These are phyloP conservation scores for Emergomyces africanus DNA, from an alignment of 2,329 filamentous ascomycete genomes.

Conservation along the genomic window DNA sequence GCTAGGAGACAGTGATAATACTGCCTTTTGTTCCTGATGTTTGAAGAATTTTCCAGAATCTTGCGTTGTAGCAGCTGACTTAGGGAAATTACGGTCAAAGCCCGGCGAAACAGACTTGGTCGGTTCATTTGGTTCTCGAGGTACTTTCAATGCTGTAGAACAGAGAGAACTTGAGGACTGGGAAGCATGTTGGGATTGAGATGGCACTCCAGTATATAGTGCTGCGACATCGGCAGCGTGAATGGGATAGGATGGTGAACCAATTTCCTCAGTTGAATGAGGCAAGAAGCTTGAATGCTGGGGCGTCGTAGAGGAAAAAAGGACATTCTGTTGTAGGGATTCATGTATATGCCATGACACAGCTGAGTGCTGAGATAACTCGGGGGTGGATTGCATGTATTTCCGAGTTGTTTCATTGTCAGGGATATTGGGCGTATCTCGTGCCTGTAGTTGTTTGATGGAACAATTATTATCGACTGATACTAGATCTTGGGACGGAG, in stretches of 20 bases:
- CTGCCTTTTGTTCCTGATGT: not conserved
- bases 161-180: not conserved
- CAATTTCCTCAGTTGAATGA: not conserved
- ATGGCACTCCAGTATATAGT: not conserved
- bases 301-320: slow-evolving; percentile 3
- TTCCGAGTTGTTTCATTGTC: not conserved
- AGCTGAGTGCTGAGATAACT: not conserved
- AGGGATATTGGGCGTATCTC: slow-evolving; percentile 3
- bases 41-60: slow-evolving; percentile 5
- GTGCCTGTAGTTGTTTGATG: not conserved
- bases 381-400: not conserved
- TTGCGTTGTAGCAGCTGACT: slow-evolving; percentile 10
- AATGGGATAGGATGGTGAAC: not conserved
- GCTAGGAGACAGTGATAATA: not conserved
- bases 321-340: not conserved
- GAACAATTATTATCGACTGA: not conserved
- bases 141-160: not conserved
- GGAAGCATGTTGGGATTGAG: not conserved
- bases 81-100: slow-evolving; percentile 5
- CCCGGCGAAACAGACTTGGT: not conserved
- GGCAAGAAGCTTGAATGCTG: slow-evolving; percentile 5
- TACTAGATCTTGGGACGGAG: not conserved
- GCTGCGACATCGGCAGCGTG: not conserved
- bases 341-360: not conserved
- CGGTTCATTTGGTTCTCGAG: not conserved